Conservation (phyloP, 768 basidiomycete genomes). For the Mycena latifolia region DNA sequence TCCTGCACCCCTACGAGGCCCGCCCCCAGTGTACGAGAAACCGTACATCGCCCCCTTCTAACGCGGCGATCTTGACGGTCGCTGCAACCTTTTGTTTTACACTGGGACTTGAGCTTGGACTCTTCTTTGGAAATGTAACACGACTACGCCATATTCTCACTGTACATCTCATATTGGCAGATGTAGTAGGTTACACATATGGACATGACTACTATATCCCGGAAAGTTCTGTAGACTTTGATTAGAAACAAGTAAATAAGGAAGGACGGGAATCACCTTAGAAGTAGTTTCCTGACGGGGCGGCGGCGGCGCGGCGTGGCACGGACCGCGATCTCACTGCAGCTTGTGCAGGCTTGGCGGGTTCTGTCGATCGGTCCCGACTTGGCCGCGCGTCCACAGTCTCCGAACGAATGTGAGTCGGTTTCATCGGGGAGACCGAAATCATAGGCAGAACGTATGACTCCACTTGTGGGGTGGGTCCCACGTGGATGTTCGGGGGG, state of each 20-base stretch:
- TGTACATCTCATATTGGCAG: conserved; percentile 3
- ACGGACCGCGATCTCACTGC: conserved; percentile 19
- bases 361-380: conserved; percentile 1
- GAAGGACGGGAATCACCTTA: neutral
- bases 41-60: conserved; percentile 13
- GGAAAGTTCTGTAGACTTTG: neutral
- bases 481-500: neutral
- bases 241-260: neutral
- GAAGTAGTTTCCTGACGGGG: conserved; percentile 25
- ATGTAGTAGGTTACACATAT: neutral
- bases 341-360: conserved; percentile 9
- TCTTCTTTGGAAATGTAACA: conserved; percentile 5
- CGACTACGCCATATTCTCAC: neutral
- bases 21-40: conserved; percentile 29
- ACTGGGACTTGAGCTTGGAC: conserved; percentile 1
- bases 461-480: neutral
- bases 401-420: conserved; percentile 14
- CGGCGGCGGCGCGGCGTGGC: neutral
- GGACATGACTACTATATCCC: neutral
- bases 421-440: conserved; percentile 1
- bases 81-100: neutral
- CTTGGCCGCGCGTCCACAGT: conserved; percentile 7
- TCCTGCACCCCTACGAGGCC: conserved; percentile 27
- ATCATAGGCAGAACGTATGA: conserved; percentile 1
- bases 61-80: conserved; percentile 23